Evolutionary conservation across 78 protist genomes (phyloP), one percentile per base, ranked within the genome.

Genomic region (Acrasis kona): DNA sequence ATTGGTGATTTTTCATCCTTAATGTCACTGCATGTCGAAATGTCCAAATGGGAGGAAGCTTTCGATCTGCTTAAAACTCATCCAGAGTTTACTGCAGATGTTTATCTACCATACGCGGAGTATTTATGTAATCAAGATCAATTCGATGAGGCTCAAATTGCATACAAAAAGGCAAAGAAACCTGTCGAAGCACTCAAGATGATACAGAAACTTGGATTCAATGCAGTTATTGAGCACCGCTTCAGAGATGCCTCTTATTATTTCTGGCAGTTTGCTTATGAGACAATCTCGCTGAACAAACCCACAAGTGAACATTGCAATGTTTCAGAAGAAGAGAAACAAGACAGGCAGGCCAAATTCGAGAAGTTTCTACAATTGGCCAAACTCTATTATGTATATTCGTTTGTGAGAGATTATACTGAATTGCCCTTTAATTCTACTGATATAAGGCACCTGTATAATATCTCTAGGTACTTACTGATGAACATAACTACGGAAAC

Each of bases 111-210:
- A 35, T 82, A 85, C 39, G 90, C 93, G n/a, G 31, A 69, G 12
- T 85, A 81, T 82, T 84, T 89, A 37, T 81, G 72, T 1, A 34
- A 5, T 30, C 6, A 40, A 30, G 90, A 82, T 64, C 72, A 76
- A 5, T 89, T 89, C 12, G 88, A 82, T 2, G 89, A 85, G 40
- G 90, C 93, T 7, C 88, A 85, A 61, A 57, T 38, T 29, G 87
- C 89, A 2, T 82, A 64, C 68, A 12, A 32, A n/a, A 9, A 29
- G 27, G 90, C 90, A 0, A 81, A 81, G 8, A 1, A 36, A 7
- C 77, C 82, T n/a, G 30, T 50, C 2, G 38, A 79, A 36, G 76
- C 93, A 31, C 1, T 76, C 19, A 50, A 29, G 32, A 28, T 89
- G 42, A 70, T 89, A 10, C 77, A 76, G 79, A 34, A 31, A 42